Conservation (phyloP, 192 early-diverging fungal genomes). For the Backusella sp. region DNA sequence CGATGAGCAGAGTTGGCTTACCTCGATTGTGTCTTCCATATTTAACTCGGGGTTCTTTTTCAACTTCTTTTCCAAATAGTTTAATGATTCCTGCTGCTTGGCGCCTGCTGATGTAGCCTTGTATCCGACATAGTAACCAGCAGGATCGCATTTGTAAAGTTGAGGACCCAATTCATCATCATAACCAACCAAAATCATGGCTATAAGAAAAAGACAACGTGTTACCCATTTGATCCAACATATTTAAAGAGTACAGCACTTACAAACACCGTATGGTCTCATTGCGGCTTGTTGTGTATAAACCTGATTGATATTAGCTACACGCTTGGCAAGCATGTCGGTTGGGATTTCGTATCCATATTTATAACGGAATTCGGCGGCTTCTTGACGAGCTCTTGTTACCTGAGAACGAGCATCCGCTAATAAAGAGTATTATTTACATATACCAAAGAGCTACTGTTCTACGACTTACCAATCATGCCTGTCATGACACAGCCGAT, state of each 20-base stretch:
- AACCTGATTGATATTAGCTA: conserved; percentile 99
- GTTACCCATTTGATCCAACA: too few species aligned
- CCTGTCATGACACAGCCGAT: conserved; percentile 99
- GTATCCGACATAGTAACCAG: conserved; percentile 98
- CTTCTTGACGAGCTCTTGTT: conserved; percentile 88
- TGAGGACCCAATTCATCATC: conserved; percentile 97
- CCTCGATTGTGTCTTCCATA: conserved; percentile 90
- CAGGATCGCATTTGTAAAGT: conserved; percentile 97
- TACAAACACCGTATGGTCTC: conserved; percentile 94
- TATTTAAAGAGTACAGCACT: conserved; percentile 36
- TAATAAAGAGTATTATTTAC: conserved; percentile 11
- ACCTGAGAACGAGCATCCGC: conserved; percentile 96
- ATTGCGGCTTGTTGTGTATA: conserved; percentile 99
- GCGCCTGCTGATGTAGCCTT: conserved; percentile 94
- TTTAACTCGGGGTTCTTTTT: conserved; percentile 84
- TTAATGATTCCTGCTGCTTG: conserved; percentile 94
- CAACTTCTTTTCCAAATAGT: conserved; percentile 97
- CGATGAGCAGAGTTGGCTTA: conserved; percentile 28
- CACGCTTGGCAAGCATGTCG: conserved; percentile 96
- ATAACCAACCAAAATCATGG: conserved; percentile 96
- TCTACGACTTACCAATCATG: conserved; percentile 61
- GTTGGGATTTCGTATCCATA: conserved; percentile 97
- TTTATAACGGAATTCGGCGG: conserved; percentile 98
- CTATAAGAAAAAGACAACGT: conserved; percentile 34
- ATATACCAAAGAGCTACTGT: neutral